Base-by-base conservation (phyloP, 345 rosid species). In the Acer negundo region DNA sequence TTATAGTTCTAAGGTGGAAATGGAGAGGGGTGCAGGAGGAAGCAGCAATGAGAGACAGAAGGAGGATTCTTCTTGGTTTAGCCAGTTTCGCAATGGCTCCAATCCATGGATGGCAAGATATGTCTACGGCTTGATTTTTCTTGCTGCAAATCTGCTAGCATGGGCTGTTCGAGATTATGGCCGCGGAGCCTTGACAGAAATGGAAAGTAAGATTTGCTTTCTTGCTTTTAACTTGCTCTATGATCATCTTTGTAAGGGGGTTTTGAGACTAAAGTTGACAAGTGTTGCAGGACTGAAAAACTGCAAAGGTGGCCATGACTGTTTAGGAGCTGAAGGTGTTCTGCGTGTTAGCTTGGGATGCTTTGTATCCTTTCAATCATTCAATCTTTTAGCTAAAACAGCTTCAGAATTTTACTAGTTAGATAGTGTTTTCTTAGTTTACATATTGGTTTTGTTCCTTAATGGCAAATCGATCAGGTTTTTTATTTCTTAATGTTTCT, bases 41-140 rank as follows among this genome's bases (percentile, higher is more conserved):
- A 83, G 62, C 61, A 59, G 67, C 65, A 74, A 59, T 17, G 80
- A 80, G 17, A 84, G 86, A 80, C 77, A 77, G 23, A 88, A 90
- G 81, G 85, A 78, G 58, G 80, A 87, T 11, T 90, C 98, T 17
- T 95, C 98, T 17, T 95, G 98, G 94, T 89, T 88, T 78, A 82
- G 88, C 59, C 99, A 93, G 80, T 95, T 95, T 75, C 84, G 87
- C 13, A 89, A 92, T 74, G 94, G 92, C 24, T 88, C 86, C 24
- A 95, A 95, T 80, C 98, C 99, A 1, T 92, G 99, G 99, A 91
- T 93, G 93, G 98, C 98, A 46, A 89, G 99, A 86, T 95, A 92
- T 77, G 92, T 81, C 61, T 92, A 92, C 62, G 97, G 88, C 22
- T 81, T 95, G 79, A 89, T 95, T 35, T 95, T 95, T 75, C 91